A percentile compares a stretch with the other conserved stretches of the same genome.
These are phyloP conservation scores for Hibiscus trionum DNA, from an alignment of 345 rosid species.

Conservation along the genomic window DNA sequence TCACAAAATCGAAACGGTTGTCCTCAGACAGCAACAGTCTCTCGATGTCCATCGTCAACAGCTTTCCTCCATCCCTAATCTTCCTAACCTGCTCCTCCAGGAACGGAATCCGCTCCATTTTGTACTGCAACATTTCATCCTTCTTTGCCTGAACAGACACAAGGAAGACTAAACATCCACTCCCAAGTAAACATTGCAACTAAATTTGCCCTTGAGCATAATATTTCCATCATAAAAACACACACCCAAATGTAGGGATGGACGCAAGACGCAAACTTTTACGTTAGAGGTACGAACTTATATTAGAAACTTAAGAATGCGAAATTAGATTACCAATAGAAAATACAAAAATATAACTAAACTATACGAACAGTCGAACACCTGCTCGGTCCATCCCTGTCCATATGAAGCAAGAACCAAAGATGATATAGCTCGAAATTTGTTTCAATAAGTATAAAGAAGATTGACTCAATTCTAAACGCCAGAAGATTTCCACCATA, in stretches of 20 bases:
- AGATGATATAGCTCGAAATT: background rate
- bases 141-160: slow-evolving; percentile 44
- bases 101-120: slow-evolving; percentile 63
- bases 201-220: background rate
- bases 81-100: slow-evolving; percentile 84
- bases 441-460: background rate
- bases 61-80: slow-evolving; percentile 55
- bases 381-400: no score
- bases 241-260: background rate
- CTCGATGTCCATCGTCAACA: slow-evolving; percentile 62
- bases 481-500: background rate
- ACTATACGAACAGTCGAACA: no score
- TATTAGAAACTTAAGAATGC: no score
- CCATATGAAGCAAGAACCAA: background rate
- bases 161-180: background rate
- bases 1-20: slow-evolving; percentile 65
- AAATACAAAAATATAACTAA: no score
- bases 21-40: slow-evolving; percentile 64
- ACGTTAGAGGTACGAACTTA: no score
- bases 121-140: slow-evolving; percentile 60
- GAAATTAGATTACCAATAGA: no score
- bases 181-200: background rate
- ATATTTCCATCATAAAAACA: background rate
- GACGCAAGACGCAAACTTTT: no score
- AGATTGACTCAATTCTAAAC: background rate